These are phyloP conservation scores for Sarcomyxa edulis DNA, from an alignment of 768 basidiomycete species.

Conservation along the genomic window DNA sequence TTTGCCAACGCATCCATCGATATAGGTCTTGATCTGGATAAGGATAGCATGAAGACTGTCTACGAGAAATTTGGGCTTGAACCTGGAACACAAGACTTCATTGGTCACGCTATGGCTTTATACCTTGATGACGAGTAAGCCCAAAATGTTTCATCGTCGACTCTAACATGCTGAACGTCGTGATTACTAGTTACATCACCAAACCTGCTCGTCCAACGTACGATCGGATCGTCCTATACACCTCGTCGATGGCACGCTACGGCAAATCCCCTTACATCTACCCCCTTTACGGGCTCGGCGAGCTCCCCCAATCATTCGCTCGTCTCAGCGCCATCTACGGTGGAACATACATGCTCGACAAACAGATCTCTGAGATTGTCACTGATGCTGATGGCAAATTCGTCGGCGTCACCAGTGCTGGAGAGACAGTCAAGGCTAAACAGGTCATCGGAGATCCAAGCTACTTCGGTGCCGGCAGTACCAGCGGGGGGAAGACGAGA, in stretches of 20 bases:
- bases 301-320: conserved; percentile 97
- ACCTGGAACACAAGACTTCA: conserved; percentile 96
- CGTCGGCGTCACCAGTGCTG: conserved; percentile 83
- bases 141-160: not conserved
- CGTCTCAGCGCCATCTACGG: conserved; percentile 98
- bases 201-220: conserved; percentile 88
- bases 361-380: conserved; percentile 86
- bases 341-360: conserved; percentile 99
- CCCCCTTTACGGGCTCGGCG: conserved; percentile 96
- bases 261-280: conserved; percentile 99
- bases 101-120: conserved; percentile 98
- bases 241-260: conserved; percentile 97
- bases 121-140: conserved; percentile 96
- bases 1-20: conserved; percentile 4
- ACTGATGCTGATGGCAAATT: conserved; percentile 85
- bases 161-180: not conserved
- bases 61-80: conserved; percentile 98
- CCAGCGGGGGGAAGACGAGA: conserved; percentile 67
- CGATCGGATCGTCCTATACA: conserved; percentile 95
- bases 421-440: conserved; percentile 94
- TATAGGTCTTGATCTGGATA: conserved; percentile 83
- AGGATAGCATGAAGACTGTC: conserved; percentile 86
- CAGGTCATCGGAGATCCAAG: conserved; percentile 97
- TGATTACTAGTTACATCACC: conserved; percentile 81
- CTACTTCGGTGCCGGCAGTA: conserved; percentile 83